These are phyloP conservation scores for Chrysosporium keratinophilum DNA, from an alignment of 2,329 filamentous ascomycete genomes.

Conservation along the genomic window DNA sequence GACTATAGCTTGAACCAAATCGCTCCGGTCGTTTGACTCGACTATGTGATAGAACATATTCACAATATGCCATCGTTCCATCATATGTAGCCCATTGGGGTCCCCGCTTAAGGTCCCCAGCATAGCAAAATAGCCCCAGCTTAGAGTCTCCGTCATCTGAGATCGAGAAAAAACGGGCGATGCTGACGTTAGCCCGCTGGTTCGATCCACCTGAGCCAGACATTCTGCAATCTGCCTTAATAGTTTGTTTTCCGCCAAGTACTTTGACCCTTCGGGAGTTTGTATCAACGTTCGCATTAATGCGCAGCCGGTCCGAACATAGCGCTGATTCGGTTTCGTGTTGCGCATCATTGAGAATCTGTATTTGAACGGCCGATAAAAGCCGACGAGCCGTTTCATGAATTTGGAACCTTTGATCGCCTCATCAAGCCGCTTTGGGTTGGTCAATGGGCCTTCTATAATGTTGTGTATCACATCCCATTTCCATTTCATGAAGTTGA, in stretches of 20 bases:
- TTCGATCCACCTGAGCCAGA: conserved; percentile 84
- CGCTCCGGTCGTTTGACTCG: conserved; percentile 79
- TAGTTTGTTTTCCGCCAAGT: conserved; percentile 83
- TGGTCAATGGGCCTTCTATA: conserved; percentile 84
- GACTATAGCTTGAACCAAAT: conserved; percentile 78
- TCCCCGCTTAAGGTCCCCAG: conserved; percentile 79
- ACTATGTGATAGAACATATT: conserved; percentile 99
- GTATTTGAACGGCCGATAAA: conserved; percentile 94
- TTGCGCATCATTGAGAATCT: conserved; percentile 84
- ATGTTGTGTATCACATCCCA: conserved; percentile 88
- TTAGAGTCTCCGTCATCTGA: conserved; percentile 74
- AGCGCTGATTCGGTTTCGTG: conserved; percentile 86
- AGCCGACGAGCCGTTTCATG: conserved; percentile 85
- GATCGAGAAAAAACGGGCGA: conserved; percentile 82
- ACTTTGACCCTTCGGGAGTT: conserved; percentile 71
- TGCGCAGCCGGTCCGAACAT: conserved; percentile 79
- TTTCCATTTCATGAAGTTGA: conserved; percentile 92
- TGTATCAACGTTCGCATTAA: conserved; percentile 79
- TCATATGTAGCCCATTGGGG: conserved; percentile 69
- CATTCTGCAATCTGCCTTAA: conserved; percentile 91
- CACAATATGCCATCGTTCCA: conserved; percentile 95
- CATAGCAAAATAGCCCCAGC: conserved; percentile 88
- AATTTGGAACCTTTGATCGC: conserved; percentile 93
- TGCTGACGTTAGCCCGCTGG: conserved; percentile 56
- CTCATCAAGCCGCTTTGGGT: conserved; percentile 84